Percentiles rank a stretch among this genome's conserved stretches.
phyloP scores from a whole-genome alignment of 805 yeast genomes.

The Pichia kluyveri region DNA sequence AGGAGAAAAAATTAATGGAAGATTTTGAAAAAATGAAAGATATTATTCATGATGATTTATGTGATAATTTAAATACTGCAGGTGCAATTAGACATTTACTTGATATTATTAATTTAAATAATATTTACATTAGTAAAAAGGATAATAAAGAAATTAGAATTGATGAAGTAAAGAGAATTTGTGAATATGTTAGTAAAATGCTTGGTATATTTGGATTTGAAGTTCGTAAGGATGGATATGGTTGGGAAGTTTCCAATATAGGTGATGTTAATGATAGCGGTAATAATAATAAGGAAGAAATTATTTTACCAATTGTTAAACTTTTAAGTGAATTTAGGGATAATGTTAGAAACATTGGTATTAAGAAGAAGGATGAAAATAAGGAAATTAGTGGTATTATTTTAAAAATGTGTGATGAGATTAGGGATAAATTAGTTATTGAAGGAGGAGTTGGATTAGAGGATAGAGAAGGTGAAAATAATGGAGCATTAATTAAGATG shows the following conservation, averaged over 20 bases:
- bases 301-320: slow-evolving; percentile 72
- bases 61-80: slow-evolving; percentile 84
- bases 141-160: slow-evolving; percentile 43
- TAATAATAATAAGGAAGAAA: slow-evolving; percentile 42
- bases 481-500: slow-evolving; percentile 77
- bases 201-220: slow-evolving; percentile 70
- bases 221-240: slow-evolving; percentile 58
- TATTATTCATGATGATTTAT: slow-evolving; percentile 66
- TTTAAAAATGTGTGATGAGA: slow-evolving; percentile 60
- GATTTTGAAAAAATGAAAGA: slow-evolving; percentile 41
- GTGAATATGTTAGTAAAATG: slow-evolving; percentile 63
- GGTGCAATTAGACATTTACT: slow-evolving; percentile 54
- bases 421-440: slow-evolving; percentile 66
- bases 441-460: slow-evolving; percentile 77
- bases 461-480: slow-evolving; percentile 64
- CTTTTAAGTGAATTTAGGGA: slow-evolving; percentile 77
- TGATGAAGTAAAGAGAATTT: slow-evolving; percentile 57
- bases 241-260: slow-evolving; percentile 52
- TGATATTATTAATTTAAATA: slow-evolving; percentile 63
- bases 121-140: slow-evolving; percentile 60
- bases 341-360: slow-evolving; percentile 53
- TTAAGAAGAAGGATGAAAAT: slow-evolving; percentile 29
- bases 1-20: slow-evolving; percentile 43
- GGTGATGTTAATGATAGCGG: slow-evolving; percentile 1
- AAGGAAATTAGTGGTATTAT: slow-evolving; percentile 25